Base-by-base conservation (phyloP, 495 filamentous ascomycete species). In the Lasiosphaeria miniovina region DNA sequence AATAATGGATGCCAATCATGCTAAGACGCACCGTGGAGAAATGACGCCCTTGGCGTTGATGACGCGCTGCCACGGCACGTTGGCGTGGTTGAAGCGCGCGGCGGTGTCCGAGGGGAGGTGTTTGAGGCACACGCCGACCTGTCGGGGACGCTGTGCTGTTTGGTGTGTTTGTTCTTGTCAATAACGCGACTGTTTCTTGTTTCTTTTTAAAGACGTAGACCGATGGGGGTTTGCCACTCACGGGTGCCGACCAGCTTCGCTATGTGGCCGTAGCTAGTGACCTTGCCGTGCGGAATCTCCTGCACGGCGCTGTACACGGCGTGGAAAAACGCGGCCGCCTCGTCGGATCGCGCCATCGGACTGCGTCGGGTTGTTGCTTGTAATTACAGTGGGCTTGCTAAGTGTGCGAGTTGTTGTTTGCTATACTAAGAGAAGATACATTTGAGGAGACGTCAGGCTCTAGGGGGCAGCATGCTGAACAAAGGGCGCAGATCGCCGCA, bases 61-160 rank as follows among this genome's bases (percentile, higher is more conserved):
- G 10, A 98, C 91, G 50, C 93, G 79, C 76, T 97, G 93, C 93
- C 93, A 98, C 4, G 93, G 93, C 10, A 96, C 92, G 64, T 90
- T 96, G 15, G 73, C 78, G 57, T 80, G 75, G 66, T 96, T 83
- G 73, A 86, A 95, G 58, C 65, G 73, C 55, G 61, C 61, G 40
- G 66, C 71, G 32, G 74, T 64, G 71, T 71, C 73, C 11, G 65
- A 41, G 3, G 93, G 84, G 14, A 98, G 86, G 64, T 94, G 86
- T 68, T 96, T 96, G 1, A 97, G 83, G 66, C 86, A 91, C 34
- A 93, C 77, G 33, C 93, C 93, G 35, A 98, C 93, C 74, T 97
- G 92, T 34, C 91, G 84, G 6, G 86, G 84, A 8, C 87, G 78
- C 71, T 88, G 80, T 11, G 86, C 86, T 90, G 33, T 10, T 48